A percentile compares a stretch with the other conserved stretches of the same genome.
Evolutionary conservation across 2,329 filamentous ascomycete species (phyloP).

Genomic region (Aspergillus neotritici): DNA sequence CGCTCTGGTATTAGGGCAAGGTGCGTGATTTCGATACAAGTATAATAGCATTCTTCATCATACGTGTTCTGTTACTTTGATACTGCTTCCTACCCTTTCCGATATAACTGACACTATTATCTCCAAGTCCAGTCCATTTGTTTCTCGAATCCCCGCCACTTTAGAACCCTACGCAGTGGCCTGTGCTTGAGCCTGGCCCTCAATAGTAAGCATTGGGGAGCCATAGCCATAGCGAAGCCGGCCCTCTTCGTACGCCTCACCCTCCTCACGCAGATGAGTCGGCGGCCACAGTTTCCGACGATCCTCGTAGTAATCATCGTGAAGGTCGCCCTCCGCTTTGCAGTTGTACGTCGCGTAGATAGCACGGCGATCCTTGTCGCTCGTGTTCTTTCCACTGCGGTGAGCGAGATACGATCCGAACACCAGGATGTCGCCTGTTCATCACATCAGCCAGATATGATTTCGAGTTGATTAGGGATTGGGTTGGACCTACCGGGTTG

Average conservation of each 20-base stretch:
- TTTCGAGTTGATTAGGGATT: neutral
- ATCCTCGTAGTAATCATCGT: conserved; percentile 40
- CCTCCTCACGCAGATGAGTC: conserved; percentile 34
- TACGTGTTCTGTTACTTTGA: too few relatives aligned
- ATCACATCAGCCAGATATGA: neutral
- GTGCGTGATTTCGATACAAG: too few relatives aligned
- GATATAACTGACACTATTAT: too few relatives aligned
- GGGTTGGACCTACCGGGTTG: conserved; percentile 23
- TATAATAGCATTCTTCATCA: too few relatives aligned
- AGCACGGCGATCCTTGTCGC: conserved; percentile 31
- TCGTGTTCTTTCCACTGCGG: conserved; percentile 33
- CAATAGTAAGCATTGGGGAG: conserved; percentile 36
- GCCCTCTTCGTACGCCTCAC: conserved; percentile 32
- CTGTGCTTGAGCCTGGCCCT: conserved; percentile 8
- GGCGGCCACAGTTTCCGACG: conserved; percentile 38
- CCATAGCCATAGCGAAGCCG: conserved; percentile 33
- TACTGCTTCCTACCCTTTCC: too few relatives aligned
- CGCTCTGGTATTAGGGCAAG: too few relatives aligned
- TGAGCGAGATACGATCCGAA: conserved; percentile 40
- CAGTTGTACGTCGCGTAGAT: conserved; percentile 43
- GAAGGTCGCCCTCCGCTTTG: conserved; percentile 37
- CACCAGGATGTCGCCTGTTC: conserved; percentile 31
- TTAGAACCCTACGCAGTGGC: too few relatives aligned
- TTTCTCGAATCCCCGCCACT: too few relatives aligned
- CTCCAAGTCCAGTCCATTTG: too few relatives aligned